phyloP scores from a whole-genome alignment of 495 filamentous ascomycete genomes.

The Tuber umbilicatum region DNA sequence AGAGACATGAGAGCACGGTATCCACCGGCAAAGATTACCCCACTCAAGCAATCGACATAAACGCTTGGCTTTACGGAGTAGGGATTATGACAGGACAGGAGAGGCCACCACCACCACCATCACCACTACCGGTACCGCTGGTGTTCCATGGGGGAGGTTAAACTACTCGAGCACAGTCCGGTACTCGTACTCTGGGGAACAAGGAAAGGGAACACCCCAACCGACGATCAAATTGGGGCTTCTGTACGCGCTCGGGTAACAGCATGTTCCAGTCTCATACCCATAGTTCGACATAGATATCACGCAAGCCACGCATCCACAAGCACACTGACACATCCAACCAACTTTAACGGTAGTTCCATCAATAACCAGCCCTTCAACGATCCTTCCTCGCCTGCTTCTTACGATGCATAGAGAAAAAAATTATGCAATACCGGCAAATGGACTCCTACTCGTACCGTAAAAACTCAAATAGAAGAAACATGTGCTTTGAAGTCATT shows the following conservation, averaged over 20 bases:
- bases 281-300: background rate
- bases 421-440: background rate
- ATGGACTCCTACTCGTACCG: too few species aligned
- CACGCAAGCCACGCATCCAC: background rate
- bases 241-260: background rate
- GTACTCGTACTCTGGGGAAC: background rate
- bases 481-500: too few species aligned
- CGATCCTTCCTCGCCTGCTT: background rate
- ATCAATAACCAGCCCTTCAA: background rate
- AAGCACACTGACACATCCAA: background rate
- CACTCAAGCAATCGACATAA: background rate
- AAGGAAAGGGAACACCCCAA: background rate
- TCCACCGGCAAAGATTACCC: background rate
- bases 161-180: background rate
- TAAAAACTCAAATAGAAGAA: too few species aligned
- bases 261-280: background rate
- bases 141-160: background rate
- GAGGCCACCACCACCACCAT: background rate
- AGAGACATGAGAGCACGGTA: background rate
- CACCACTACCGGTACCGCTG: background rate
- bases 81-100: background rate
- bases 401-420: background rate
- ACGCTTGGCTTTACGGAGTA: background rate
- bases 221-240: background rate
- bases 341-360: background rate